Evolutionary conservation across 495 filamentous ascomycete species (phyloP).

Genomic region (Friedmanniomyces endolithicus): DNA sequence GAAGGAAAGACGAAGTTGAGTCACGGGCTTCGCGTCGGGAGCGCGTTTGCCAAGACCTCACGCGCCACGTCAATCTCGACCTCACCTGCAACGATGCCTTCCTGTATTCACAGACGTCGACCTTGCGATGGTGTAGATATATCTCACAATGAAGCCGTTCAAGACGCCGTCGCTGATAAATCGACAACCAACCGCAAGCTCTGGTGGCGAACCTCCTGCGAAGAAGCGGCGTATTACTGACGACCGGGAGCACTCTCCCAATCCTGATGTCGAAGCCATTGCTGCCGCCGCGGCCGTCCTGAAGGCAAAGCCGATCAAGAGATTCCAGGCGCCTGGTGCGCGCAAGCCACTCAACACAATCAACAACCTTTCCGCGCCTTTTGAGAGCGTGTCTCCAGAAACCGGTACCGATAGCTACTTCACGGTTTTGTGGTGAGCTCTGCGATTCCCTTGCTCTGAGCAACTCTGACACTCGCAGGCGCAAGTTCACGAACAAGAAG

Average conservation of each 20-base stretch:
- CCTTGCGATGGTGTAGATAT: too few species aligned
- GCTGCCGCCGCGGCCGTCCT: constrained; percentile 1
- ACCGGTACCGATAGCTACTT: constrained; percentile 42
- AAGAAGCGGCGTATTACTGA: constrained; percentile 28
- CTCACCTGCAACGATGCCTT: too few species aligned
- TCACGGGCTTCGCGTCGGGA: not conserved
- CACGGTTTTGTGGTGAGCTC: constrained; percentile 52
- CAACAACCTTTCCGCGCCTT: constrained; percentile 25
- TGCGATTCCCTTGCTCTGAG: not conserved
- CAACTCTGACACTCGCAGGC: constrained; percentile 34
- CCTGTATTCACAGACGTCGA: too few species aligned
- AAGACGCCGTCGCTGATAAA: constrained; percentile 12
- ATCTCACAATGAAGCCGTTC: constrained; percentile 19
- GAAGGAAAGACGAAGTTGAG: too few species aligned
- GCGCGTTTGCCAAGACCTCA: not conserved
- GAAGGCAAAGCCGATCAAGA: constrained; percentile 10
- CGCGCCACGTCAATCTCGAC: not conserved
- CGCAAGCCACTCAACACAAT: constrained; percentile 37
- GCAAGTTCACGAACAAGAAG: constrained; percentile 65
- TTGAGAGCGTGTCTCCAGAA: not conserved
- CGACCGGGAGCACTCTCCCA: constrained; percentile 4
- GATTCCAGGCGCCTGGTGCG: constrained; percentile 6
- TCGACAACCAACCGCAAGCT: not conserved
- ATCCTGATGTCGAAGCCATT: constrained; percentile 6
- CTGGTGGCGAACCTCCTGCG: constrained; percentile 14